Base-by-base conservation (phyloP, 345 rosid species). In the Mercurialis annua region DNA sequence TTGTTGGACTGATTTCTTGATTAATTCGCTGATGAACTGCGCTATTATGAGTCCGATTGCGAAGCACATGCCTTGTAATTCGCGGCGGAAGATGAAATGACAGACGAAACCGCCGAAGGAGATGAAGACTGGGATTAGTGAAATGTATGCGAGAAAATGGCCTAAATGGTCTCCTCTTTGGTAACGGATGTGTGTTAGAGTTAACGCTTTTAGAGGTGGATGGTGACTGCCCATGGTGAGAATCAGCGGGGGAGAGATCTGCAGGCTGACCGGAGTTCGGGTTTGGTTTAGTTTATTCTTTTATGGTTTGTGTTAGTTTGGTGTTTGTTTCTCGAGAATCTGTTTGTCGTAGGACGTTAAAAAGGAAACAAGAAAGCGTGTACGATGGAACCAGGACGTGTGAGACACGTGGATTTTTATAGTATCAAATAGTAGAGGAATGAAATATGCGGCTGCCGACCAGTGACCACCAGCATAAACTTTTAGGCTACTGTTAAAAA, bases 41-140 rank as follows among this genome's bases (percentile, higher is more conserved):
- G 97, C 84, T 66, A 94, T 78, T 15, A 88, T 49, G 34, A 94
- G 86, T 59, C 99, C 99, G 17, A 94, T 15, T 6, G 85, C 91
- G 80, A 94, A 94, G 89, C 91, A 92, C 72, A 92, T 78, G 62
- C 81, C 85, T 29, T 92, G 99, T 24, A 95, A 83, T 70, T 95
- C 99, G 16, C 98, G 91, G 0, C 99, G 97, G 81, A 92, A 92
- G 58, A 90, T 74, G 85, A 92, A 90, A 76, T 95, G 93, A 21
- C 97, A 82, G 42, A 90, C 79, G 77, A 95, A 95, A 12, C 99
- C 99, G 2, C 95, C 92, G 15, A 95, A 77, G 75, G 87, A 81
- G 58, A 95, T 90, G 85, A 94, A 94, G 65, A 92, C 92, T 0
- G 97, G 98, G 30, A 88, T 81, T 20, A 94, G 91, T 0, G 99